Conservation (phyloP, 768 basidiomycete species). For the Psilocybe cyanescens region DNA sequence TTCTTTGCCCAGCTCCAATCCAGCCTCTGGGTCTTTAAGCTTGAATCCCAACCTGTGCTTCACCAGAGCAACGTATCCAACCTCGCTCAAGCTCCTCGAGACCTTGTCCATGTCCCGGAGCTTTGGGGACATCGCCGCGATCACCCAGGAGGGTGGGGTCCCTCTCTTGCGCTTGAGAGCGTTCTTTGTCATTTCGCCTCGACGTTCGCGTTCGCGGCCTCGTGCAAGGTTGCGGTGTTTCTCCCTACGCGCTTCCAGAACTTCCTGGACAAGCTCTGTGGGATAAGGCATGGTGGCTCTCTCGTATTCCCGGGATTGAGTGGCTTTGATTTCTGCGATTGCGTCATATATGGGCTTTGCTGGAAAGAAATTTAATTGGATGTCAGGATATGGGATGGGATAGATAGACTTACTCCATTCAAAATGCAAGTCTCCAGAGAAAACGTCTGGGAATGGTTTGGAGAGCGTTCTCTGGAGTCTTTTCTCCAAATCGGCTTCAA, state of each 20-base stretch:
- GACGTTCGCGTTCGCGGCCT: conserved; percentile 60
- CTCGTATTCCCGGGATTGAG: conserved; percentile 41
- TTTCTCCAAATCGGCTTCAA: conserved; percentile 42
- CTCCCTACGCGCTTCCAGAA: conserved; percentile 61
- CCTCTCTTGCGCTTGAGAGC: conserved; percentile 51
- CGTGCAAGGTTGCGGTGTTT: conserved; percentile 69
- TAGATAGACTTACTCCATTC: conserved; percentile 47
- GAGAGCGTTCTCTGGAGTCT: conserved; percentile 17
- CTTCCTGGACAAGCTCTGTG: conserved; percentile 47
- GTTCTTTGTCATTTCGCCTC: conserved; percentile 59
- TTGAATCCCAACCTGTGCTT: conserved; percentile 61
- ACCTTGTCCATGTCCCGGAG: conserved; percentile 53
- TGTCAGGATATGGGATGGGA: neutral
- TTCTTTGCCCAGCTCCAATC: conserved; percentile 34
- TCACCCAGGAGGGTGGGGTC: conserved; percentile 68
- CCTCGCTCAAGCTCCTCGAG: conserved; percentile 58
- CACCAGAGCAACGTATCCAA: conserved; percentile 70
- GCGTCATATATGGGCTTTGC: conserved; percentile 39
- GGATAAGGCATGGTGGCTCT: conserved; percentile 50
- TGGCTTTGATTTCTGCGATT: conserved; percentile 31
- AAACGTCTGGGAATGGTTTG: conserved; percentile 8
- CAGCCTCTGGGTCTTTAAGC: conserved; percentile 42
- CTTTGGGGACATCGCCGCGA: conserved; percentile 52
- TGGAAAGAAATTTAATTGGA: conserved; percentile 21
- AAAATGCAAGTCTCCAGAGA: conserved; percentile 19